These are phyloP conservation scores for Fomitopsis schrenkii DNA, from an alignment of 1,284 basidiomycete species.

Conservation along the genomic window DNA sequence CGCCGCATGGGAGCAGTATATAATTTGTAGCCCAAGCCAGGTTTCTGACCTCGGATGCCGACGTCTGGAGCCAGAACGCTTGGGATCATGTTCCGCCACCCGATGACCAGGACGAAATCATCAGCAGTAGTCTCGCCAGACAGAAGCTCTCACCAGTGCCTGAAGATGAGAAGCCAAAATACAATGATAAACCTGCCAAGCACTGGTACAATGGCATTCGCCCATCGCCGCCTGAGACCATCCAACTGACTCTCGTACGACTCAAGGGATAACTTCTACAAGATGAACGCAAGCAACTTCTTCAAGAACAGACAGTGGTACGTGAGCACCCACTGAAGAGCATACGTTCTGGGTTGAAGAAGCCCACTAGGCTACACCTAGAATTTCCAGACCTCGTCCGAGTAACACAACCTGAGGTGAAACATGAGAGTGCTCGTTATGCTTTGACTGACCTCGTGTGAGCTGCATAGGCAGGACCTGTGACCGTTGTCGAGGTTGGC, in stretches of 20 bases:
- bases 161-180: slow-evolving; percentile 59
- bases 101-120: slow-evolving; percentile 67
- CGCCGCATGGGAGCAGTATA: neutral
- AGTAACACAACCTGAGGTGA: slow-evolving; percentile 64
- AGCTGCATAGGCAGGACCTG: slow-evolving; percentile 63
- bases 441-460: neutral
- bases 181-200: slow-evolving; percentile 70
- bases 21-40: slow-evolving; percentile 18
- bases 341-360: neutral
- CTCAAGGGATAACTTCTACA: slow-evolving; percentile 88
- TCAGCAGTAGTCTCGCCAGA: slow-evolving; percentile 62
- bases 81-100: slow-evolving; percentile 91
- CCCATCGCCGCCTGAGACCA: slow-evolving; percentile 17
- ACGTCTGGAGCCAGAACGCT: slow-evolving; percentile 76
- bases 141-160: slow-evolving; percentile 71
- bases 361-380: slow-evolving; percentile 65
- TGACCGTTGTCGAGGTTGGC: slow-evolving; percentile 78
- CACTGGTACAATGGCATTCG: slow-evolving; percentile 50
- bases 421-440: slow-evolving; percentile 2
- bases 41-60: slow-evolving; percentile 56
- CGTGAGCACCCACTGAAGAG: neutral
- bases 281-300: slow-evolving; percentile 79
- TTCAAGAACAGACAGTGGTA: slow-evolving; percentile 91
- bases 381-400: slow-evolving; percentile 86
- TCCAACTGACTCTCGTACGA: slow-evolving; percentile 17